Base-by-base conservation (phyloP, 768 basidiomycete species). In the Melanogaster broomeanus region DNA sequence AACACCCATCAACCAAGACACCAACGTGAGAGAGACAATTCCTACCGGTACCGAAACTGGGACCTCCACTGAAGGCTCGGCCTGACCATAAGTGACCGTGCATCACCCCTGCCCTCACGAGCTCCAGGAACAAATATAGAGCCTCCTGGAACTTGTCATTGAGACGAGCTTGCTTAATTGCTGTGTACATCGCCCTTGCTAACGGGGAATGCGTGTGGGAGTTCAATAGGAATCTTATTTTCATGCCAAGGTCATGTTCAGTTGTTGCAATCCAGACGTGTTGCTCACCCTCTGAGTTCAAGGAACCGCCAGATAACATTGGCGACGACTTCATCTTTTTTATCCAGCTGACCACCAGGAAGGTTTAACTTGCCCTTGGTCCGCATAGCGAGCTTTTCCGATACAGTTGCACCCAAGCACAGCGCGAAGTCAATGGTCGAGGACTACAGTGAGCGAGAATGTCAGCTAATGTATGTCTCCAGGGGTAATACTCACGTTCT, bases 81-180 rank as follows among this genome's bases (percentile, higher is more conserved):
- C 83, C 84, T 47, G 88, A 89, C 90, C 91, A 98, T 48, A 91
- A 72, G 64, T 94, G 88, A 0, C 93, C 93, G 63, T 98, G 95
- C 82, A 98, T 88, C 21, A 97, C 95, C 2, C 94, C 93, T n/a
- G 94, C 93, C 61, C 95, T 81, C 57, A 96, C 87, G 21, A 99
- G 82, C 72, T 99, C 97, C 67, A 98, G 78, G 71, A 97, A 93
- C 65, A 98, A 72, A 69, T 93, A 98, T 1, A 98, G 74, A 3
- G 97, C 83, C 69, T 98, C 97, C 69, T 99, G 97, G 79, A 98
- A 98, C 73, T 97, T 97, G 78, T 99, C 97, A 68, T 95, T 97
- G 61, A 98, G 72, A 34, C 90, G 83, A 6, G 90, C 84, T 30
- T 76, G 77, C 58, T 83, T 81, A 64, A 95, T 77, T 15, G 92